These are phyloP conservation scores for Cetraspora pellucida DNA, from an alignment of 192 early-diverging fungal genomes.

Conservation along the genomic window DNA sequence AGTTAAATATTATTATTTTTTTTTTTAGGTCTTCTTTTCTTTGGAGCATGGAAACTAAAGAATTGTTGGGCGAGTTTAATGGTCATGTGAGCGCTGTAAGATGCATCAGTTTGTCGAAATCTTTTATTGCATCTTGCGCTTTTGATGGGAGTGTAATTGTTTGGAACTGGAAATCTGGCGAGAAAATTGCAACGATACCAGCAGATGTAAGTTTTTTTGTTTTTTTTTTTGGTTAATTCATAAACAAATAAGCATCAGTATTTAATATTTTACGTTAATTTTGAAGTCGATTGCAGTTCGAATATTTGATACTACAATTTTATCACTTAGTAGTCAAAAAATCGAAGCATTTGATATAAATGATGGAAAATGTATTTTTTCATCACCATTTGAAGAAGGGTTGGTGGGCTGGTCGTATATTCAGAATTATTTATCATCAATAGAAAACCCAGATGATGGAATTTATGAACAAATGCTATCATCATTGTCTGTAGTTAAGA, in stretches of 20 bases:
- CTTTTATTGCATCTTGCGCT: slow-evolving; percentile 25
- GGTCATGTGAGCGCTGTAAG: slow-evolving; percentile 32
- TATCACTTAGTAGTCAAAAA: slow-evolving; percentile 1
- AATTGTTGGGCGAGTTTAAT: slow-evolving; percentile 22
- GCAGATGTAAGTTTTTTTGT: slow-evolving; percentile 15
- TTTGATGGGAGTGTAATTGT: slow-evolving; percentile 32
- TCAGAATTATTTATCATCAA: slow-evolving; percentile 11
- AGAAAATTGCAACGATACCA: slow-evolving; percentile 25
- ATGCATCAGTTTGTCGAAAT: slow-evolving; percentile 15
- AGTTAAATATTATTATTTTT: background rate
- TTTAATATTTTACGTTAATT: background rate
- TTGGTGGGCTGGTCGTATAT: slow-evolving; percentile 14
- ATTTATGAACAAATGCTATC: background rate
- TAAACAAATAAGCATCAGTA: background rate
- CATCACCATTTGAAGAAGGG: slow-evolving; percentile 15
- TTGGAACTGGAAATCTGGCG: slow-evolving; percentile 33
- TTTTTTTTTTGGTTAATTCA: background rate
- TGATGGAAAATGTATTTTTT: slow-evolving; percentile 8
- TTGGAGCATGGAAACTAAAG: slow-evolving; percentile 33
- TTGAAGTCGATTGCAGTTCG: background rate
- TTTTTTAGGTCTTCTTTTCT: slow-evolving; percentile 19
- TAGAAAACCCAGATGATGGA: background rate
- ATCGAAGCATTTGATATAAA: slow-evolving; percentile 24
- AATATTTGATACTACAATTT: slow-evolving; percentile 13
- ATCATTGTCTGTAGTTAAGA: background rate